Base-by-base conservation (phyloP, 1,284 basidiomycete genomes). In the Trametes pubescens region DNA sequence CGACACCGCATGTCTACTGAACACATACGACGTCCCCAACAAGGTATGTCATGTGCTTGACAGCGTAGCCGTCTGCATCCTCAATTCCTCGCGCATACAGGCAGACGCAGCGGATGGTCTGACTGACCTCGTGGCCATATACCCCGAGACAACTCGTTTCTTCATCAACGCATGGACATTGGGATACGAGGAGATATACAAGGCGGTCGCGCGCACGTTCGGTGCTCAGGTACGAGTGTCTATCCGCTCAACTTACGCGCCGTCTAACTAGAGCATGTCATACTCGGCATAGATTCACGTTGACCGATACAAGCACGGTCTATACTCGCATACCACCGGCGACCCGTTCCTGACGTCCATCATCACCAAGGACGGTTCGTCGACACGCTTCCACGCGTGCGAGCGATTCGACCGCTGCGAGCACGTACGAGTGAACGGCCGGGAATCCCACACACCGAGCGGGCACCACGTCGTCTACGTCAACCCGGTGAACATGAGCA, bases 161-260 rank as follows among this genome's bases (percentile, higher is more conserved):
- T 98, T 94, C 78, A 83, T 98, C 66, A 95, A 98, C 70, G 76
- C 86, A 0, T 98, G 96, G 96, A 98, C 95, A 0, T 95, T 92
- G 89, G 96, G 96, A 0, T 95, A 94, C 73, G 94, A 96, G 75
- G 92, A 95, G 51, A 79, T 95, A 18, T 80, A 96, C 34, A 93
- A 94, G 72, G 90, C 84, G 0, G 80, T 97, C 2, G 84, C 90
- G 0, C 77, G 80, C 2, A 78, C 81, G 0, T 96, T 96, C 70
- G 77, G 83, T 40, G 80, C 82, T 46, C 82, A 83, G 77, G 93
- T 92, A 68, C 13, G 65, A 46, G 16, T 46, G 35, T 38, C 11
- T 35, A n/a, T 24, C 2, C 6, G 4, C 16, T 8, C 22, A 9
- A 10, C 2, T 21, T 4, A 11, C 32, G 10, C 2, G 11, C 1